Conservation (phyloP, 768 basidiomycete species). For the Hygrophorus pudorinus region DNA sequence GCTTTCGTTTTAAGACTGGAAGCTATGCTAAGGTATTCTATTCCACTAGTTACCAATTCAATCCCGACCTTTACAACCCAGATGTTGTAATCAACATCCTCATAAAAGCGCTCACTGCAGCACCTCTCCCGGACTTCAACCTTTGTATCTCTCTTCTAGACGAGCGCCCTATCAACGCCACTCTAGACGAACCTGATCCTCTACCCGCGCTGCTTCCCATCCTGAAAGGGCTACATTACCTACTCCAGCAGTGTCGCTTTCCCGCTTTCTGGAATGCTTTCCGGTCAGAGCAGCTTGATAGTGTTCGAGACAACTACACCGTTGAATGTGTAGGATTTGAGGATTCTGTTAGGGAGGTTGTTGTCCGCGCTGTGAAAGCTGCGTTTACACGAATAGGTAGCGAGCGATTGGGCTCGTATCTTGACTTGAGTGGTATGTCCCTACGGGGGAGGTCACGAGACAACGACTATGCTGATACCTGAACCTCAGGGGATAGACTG, state of each 20-base stretch:
- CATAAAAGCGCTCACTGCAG: slow-evolving; percentile 77
- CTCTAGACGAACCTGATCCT: slow-evolving; percentile 75
- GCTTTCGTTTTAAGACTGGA: slow-evolving; percentile 12
- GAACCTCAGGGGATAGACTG: slow-evolving; percentile 40
- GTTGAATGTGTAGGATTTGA: slow-evolving; percentile 79
- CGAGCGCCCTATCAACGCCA: slow-evolving; percentile 46
- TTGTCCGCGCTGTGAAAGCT: slow-evolving; percentile 64
- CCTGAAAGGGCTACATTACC: slow-evolving; percentile 54
- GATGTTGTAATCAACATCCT: slow-evolving; percentile 94
- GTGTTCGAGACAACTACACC: slow-evolving; percentile 78
- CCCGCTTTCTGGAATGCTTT: slow-evolving; percentile 78
- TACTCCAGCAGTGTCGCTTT: slow-evolving; percentile 80
- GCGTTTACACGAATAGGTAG: slow-evolving; percentile 67
- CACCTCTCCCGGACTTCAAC: slow-evolving; percentile 88
- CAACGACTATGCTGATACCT: not conserved
- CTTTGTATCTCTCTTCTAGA: slow-evolving; percentile 90
- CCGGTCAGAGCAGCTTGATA: slow-evolving; percentile 57
- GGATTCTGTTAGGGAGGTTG: slow-evolving; percentile 70
- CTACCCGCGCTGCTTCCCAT: slow-evolving; percentile 60
- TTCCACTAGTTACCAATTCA: slow-evolving; percentile 80
- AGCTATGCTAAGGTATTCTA: not conserved
- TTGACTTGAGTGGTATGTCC: slow-evolving; percentile 51
- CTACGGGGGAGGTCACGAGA: not conserved
- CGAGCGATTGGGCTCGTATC: slow-evolving; percentile 59
- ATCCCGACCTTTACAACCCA: slow-evolving; percentile 84